phyloP scores from a whole-genome alignment of 768 basidiomycete genomes.

The Russula foetens region DNA sequence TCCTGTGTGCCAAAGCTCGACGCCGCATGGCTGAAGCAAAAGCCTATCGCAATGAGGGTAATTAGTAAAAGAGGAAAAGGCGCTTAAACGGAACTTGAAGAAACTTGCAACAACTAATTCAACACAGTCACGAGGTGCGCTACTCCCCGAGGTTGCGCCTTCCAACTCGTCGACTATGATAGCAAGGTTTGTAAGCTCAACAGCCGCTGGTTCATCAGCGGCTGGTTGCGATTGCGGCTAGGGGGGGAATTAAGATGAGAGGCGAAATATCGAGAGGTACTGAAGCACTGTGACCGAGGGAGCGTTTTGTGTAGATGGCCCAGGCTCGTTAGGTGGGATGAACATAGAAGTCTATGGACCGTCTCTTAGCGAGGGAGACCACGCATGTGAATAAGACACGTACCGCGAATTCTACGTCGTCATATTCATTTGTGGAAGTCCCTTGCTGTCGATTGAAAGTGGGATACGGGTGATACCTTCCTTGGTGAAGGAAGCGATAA shows the following conservation, averaged over 20 bases:
- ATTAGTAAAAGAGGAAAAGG: neutral
- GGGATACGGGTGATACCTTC: slow-evolving; percentile 17
- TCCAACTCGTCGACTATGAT: slow-evolving; percentile 7
- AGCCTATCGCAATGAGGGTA: neutral
- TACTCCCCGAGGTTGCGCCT: neutral
- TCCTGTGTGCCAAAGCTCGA: neutral
- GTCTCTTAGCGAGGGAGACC: neutral
- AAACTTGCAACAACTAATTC: slow-evolving; percentile 4
- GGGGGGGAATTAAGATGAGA: neutral
- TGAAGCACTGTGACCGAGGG: neutral
- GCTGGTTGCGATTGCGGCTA: neutral
- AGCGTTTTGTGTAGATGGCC: neutral
- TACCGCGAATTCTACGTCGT: slow-evolving; percentile 1
- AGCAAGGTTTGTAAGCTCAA: slow-evolving; percentile 1
- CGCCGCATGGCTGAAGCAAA: slow-evolving; percentile 4
- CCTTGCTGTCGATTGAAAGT: slow-evolving; percentile 14
- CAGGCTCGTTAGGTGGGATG: neutral
- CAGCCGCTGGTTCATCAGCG: neutral
- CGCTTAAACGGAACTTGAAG: neutral
- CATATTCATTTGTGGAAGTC: neutral
- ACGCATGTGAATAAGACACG: neutral
- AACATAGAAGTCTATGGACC: neutral
- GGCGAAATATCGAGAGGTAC: neutral
- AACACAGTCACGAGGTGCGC: neutral
- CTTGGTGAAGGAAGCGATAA: slow-evolving; percentile 19